A percentile compares a stretch with the other conserved stretches of the same genome.
phyloP scores from a whole-genome alignment of 495 filamentous ascomycete genomes.

The Tuber calosporum region DNA sequence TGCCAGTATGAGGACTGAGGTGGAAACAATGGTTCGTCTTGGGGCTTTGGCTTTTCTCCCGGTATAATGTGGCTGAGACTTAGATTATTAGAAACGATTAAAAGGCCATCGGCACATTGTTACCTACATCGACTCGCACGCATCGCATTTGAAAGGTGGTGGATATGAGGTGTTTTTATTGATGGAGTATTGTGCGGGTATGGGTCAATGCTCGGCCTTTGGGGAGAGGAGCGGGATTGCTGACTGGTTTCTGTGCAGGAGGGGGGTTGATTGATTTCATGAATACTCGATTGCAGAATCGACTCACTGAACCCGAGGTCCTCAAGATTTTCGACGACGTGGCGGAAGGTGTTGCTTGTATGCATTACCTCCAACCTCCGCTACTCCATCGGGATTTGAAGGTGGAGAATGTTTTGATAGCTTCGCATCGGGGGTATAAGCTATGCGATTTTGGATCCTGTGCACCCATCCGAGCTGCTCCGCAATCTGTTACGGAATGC shows the following conservation, averaged over 20 bases:
- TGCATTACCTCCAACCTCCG: conserved; percentile 96
- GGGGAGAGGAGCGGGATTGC: conserved; percentile 1
- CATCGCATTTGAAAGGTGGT: conserved; percentile 80
- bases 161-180: conserved; percentile 97
- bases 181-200: conserved; percentile 80
- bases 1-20: conserved; percentile 93
- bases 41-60: conserved; percentile 14
- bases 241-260: conserved; percentile 48
- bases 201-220: conserved; percentile 11
- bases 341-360: conserved; percentile 91
- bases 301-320: conserved; percentile 94
- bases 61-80: conserved; percentile 27
- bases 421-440: conserved; percentile 67
- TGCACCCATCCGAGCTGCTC: conserved; percentile 73
- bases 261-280: conserved; percentile 98
- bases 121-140: conserved; percentile 96
- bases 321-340: conserved; percentile 94
- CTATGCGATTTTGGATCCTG: conserved; percentile 96
- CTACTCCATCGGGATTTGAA: conserved; percentile 92
- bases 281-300: conserved; percentile 95
- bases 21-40: conserved; percentile 74
- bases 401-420: conserved; percentile 96
- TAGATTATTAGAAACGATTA: conserved; percentile 60
- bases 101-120: conserved; percentile 95
- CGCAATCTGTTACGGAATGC: conserved; percentile 77